Conservation (phyloP, 208 protist species). For the Trypanosoma conorhini region DNA sequence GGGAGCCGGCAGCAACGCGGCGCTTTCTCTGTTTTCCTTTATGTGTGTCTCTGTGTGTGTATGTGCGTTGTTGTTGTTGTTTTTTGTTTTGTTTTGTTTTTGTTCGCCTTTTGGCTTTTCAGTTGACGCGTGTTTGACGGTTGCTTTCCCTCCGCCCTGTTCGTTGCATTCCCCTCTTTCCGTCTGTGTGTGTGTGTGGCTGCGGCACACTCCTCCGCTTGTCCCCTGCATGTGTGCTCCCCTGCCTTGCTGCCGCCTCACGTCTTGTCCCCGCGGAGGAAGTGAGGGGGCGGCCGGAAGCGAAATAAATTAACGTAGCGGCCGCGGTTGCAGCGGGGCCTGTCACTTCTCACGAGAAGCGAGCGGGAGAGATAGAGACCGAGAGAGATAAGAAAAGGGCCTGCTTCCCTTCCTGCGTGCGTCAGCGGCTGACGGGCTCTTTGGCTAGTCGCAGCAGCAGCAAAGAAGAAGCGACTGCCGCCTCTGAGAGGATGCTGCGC, state of each 20-base stretch:
- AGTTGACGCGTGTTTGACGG: background rate
- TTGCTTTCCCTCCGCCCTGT: background rate
- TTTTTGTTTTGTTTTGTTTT: background rate
- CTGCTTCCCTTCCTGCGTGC: background rate
- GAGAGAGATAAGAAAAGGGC: background rate
- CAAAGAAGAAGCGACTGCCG: background rate
- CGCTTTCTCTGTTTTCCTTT: too few species aligned
- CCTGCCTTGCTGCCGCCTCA: background rate
- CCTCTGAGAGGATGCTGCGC: constrained; percentile 49
- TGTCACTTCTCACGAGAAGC: background rate
- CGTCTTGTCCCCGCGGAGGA: background rate
- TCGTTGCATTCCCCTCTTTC: constrained; percentile 14
- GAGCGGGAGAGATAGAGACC: too few species aligned
- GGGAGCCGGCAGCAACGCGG: too few species aligned
- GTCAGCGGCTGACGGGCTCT: background rate
- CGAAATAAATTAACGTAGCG: background rate
- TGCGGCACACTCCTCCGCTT: background rate
- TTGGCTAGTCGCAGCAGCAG: background rate
- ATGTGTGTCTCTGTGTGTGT: background rate
- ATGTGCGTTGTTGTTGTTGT: background rate
- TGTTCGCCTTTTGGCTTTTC: background rate
- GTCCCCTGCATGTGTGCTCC: background rate
- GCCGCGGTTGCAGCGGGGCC: background rate
- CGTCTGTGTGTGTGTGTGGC: background rate
- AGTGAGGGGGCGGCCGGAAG: background rate